These are phyloP conservation scores for Daldinia sp. DNA, from an alignment of 2,329 filamentous ascomycete genomes.

Conservation along the genomic window DNA sequence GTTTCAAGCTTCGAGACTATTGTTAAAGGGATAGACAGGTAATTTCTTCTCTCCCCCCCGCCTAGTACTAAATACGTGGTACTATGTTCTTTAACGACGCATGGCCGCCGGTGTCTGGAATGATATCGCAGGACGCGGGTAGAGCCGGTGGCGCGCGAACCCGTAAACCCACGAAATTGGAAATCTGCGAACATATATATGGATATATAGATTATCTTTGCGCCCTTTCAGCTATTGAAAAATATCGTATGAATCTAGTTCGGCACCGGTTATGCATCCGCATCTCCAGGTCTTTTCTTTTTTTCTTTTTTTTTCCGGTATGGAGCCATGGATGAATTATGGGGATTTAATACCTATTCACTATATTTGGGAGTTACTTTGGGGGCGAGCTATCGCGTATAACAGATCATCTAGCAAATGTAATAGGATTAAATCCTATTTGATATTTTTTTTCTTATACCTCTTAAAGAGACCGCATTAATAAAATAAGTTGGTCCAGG, in stretches of 20 bases:
- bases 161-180: slow-evolving; percentile 12
- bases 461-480: neutral
- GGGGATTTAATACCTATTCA: too few species aligned
- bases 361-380: neutral
- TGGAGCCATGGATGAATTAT: neutral
- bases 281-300: neutral
- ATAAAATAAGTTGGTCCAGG: neutral
- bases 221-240: neutral
- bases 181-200: slow-evolving; percentile 22
- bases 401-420: neutral
- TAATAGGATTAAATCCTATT: neutral
- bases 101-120: slow-evolving; percentile 39
- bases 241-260: neutral
- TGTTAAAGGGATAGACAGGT: slow-evolving; percentile 17
- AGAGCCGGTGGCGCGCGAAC: slow-evolving; percentile 24
- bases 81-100: neutral
- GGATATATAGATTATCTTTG: neutral
- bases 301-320: too few species aligned
- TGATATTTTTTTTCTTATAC: neutral
- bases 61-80: too few species aligned
- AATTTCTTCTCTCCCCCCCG: slow-evolving; percentile 4
- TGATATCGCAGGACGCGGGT: slow-evolving; percentile 32
- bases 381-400: neutral
- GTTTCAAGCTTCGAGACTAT: slow-evolving; percentile 33
- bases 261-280: neutral